Base-by-base conservation (phyloP, 495 filamentous ascomycete species). In the Thermochaetoides thermophila region DNA sequence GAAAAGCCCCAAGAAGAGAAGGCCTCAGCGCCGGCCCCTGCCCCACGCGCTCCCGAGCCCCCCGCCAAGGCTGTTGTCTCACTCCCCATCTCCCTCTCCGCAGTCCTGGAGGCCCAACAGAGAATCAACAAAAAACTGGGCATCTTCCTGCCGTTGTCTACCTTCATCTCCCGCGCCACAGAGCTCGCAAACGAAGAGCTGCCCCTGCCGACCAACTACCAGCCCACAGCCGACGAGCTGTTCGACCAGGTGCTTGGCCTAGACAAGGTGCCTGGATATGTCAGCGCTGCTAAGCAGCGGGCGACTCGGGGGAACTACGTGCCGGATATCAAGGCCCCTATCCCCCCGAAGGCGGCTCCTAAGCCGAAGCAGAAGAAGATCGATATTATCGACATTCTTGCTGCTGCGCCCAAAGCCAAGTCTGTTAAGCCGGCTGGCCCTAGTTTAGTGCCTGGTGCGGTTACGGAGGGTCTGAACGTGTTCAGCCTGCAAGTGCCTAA, bases 181-280 rank as follows among this genome's bases (percentile, higher is more conserved):
- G 75, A 84, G 34, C 46, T 89, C 23, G 89, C 89, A 11, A 96
- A 95, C 55, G 75, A 86, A 27, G 69, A 78, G 20, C 69, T 95
- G 3, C 91, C 91, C 5, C 63, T 68, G 10, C 66, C 75, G 3
- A 56, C 69, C 30, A 60, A 50, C 36, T 57, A 64, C 19, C 66
- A 72, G 41, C 75, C 76, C 15, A 74, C 78, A 1, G 60, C 76
- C 5, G 74, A 89, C 45, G 84, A 94, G 42, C 67, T 97, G 5
- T 95, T 96, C 56, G 71, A 93, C 47, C 72, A 86, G 48, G 60
- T 97, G 11, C 69, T 97, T 8, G 87, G 87, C 15, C 55, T 82
- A 2, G 68, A 77, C 35, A 59, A 56, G 42, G 35, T 48, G 10
- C 22, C 27, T 5, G 36, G 44, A 2, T 43, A n/a, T n/a, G n/a